A percentile compares a stretch with the other conserved stretches of the same genome.
Conservation (phyloP, 768 basidiomycete genomes). For the Xerocomellus intermedius region DNA sequence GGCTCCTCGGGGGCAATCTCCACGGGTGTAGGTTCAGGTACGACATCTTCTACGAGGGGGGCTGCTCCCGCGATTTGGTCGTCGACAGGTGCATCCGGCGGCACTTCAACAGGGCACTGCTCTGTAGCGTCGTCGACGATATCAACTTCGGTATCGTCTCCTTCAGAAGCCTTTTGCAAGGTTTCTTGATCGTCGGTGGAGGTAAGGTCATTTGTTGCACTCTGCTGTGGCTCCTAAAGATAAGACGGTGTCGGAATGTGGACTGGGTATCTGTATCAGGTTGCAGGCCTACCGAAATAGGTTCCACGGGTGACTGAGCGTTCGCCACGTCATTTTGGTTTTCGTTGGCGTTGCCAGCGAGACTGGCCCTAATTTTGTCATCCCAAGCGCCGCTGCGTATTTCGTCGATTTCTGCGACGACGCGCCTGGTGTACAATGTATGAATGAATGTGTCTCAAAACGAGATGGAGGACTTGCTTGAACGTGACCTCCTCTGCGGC, state of each 20-base stretch:
- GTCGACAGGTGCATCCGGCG: constrained; percentile 4
- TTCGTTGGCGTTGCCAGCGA: constrained; percentile 14
- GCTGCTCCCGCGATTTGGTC: not conserved
- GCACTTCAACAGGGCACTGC: not conserved
- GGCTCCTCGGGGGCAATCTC: constrained; percentile 12
- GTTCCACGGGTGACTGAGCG: not conserved
- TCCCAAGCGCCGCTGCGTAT: constrained; percentile 71
- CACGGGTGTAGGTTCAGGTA: not conserved
- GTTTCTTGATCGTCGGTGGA: not conserved
- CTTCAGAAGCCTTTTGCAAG: constrained; percentile 1
- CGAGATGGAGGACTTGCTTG: constrained; percentile 48
- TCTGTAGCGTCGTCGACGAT: constrained; percentile 4
- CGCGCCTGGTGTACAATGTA: constrained; percentile 39
- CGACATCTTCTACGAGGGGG: constrained; percentile 9
- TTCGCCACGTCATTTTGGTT: constrained; percentile 6
- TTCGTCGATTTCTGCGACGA: constrained; percentile 73
- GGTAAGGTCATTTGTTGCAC: not conserved
- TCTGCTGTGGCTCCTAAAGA: constrained; percentile 14
- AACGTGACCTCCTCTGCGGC: constrained; percentile 72
- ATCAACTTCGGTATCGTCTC: not conserved
- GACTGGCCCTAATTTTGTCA: constrained; percentile 42
- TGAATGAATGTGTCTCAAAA: not conserved
- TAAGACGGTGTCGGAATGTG: not conserved
- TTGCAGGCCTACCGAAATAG: constrained; percentile 9
- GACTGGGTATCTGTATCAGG: not conserved